phyloP scores from a whole-genome alignment of 2,329 filamentous ascomycete species.

The Cladophialophora chaetospira region DNA sequence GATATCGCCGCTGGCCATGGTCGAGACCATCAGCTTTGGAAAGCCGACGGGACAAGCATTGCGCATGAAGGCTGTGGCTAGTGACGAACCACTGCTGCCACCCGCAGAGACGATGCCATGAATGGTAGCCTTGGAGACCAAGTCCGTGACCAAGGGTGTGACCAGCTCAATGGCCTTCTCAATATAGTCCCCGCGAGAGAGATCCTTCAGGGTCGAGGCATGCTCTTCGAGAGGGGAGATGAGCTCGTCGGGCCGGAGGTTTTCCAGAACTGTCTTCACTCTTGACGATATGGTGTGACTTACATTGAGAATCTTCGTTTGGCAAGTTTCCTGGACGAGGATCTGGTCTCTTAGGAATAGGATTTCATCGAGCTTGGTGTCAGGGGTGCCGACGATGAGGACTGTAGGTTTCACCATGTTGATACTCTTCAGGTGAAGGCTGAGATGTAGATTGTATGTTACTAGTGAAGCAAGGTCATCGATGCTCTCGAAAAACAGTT shows the following conservation, averaged over 20 bases:
- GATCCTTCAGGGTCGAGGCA: slow-evolving; percentile 38
- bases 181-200: slow-evolving; percentile 59
- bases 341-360: slow-evolving; percentile 57
- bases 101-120: slow-evolving; percentile 63
- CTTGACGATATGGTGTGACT: slow-evolving; percentile 46
- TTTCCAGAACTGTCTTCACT: slow-evolving; percentile 19
- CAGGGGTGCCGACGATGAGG: slow-evolving; percentile 63
- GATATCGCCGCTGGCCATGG: slow-evolving; percentile 68
- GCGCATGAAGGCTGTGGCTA: slow-evolving; percentile 64
- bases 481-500: not conserved
- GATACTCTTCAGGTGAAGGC: not conserved
- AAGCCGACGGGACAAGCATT: slow-evolving; percentile 62
- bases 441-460: no score
- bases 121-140: slow-evolving; percentile 46
- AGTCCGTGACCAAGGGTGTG: slow-evolving; percentile 43
- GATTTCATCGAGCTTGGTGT: slow-evolving; percentile 65
- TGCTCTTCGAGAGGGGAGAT: slow-evolving; percentile 40
- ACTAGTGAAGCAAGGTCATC: no score
- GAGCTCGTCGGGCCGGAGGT: slow-evolving; percentile 49
- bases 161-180: slow-evolving; percentile 57
- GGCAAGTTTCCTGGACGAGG: slow-evolving; percentile 34
- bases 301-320: slow-evolving; percentile 58
- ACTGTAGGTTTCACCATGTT: slow-evolving; percentile 45
- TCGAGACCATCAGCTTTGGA: slow-evolving; percentile 71
- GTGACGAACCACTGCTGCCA: slow-evolving; percentile 64